Evolutionary conservation across 1,284 basidiomycete genomes (phyloP).

Genomic region (Volvariella surrecta): DNA sequence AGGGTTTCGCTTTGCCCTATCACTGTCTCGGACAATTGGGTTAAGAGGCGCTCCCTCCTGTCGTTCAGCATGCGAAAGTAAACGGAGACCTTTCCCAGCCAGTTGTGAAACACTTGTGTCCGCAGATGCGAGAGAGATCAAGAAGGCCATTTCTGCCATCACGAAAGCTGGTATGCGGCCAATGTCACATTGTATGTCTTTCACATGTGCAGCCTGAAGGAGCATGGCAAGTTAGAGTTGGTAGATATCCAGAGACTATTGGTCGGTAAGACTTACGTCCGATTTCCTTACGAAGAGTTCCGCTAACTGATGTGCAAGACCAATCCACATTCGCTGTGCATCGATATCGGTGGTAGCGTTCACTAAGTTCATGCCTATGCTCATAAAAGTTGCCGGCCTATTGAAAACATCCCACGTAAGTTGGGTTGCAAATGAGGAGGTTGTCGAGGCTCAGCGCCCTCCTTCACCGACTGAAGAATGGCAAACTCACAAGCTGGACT

Average conservation of each 20-base stretch:
- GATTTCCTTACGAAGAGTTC: constrained; percentile 42
- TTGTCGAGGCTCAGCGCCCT: constrained; percentile 6
- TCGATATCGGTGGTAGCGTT: constrained; percentile 49
- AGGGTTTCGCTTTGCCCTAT: constrained; percentile 55
- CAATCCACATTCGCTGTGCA: constrained; percentile 58
- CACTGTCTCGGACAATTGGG: constrained; percentile 43
- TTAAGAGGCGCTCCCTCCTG: constrained; percentile 46
- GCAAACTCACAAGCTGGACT: constrained; percentile 20
- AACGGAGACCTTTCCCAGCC: constrained; percentile 59
- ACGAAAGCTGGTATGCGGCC: constrained; percentile 53
- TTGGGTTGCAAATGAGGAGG: neutral
- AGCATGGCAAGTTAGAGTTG: neutral
- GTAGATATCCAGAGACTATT: neutral
- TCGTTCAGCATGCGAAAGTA: constrained; percentile 58
- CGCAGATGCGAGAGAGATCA: constrained; percentile 61
- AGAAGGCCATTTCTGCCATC: constrained; percentile 61
- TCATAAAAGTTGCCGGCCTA: constrained; percentile 49
- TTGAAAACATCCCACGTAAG: constrained; percentile 7
- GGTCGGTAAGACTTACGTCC: constrained; percentile 36
- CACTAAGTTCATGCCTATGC: constrained; percentile 50
- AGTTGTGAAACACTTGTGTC: constrained; percentile 56
- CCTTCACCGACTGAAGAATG: no score
- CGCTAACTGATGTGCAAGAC: constrained; percentile 51
- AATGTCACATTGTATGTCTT: constrained; percentile 36
- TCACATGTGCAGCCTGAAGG: constrained; percentile 35